These are phyloP conservation scores for Trichoderma afroharzianum DNA, from an alignment of 2,329 filamentous ascomycete species.

Conservation along the genomic window DNA sequence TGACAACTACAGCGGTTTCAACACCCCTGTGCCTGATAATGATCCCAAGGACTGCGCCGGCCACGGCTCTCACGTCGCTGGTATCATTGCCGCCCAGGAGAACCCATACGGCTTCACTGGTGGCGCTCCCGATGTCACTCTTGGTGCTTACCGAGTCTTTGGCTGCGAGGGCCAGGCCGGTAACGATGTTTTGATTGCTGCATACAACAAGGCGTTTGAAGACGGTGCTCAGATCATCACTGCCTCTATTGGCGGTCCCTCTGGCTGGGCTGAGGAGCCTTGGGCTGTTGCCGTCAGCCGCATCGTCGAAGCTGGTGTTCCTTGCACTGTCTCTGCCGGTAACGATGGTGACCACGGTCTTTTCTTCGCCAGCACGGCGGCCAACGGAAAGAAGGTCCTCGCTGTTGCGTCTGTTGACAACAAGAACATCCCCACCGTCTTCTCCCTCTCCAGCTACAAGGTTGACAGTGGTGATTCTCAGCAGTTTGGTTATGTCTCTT, in stretches of 20 bases:
- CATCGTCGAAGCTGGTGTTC: constrained; percentile 41
- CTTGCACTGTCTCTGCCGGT: constrained; percentile 40
- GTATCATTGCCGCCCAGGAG: constrained; percentile 42
- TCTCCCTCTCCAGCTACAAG: constrained; percentile 35
- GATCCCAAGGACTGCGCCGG: constrained; percentile 40
- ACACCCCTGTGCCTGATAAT: constrained; percentile 31
- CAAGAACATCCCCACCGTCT: constrained; percentile 35
- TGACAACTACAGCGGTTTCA: constrained; percentile 30
- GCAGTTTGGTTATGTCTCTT: constrained; percentile 43
- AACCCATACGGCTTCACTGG: constrained; percentile 37
- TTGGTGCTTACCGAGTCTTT: constrained; percentile 39
- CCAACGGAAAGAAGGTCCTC: constrained; percentile 40
- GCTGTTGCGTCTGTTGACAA: constrained; percentile 44
- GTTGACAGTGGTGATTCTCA: constrained; percentile 33
- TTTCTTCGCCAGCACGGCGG: constrained; percentile 38
- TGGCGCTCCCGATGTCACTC: constrained; percentile 36
- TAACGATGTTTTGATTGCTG: constrained; percentile 38
- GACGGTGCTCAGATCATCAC: constrained; percentile 39
- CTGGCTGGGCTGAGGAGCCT: constrained; percentile 29
- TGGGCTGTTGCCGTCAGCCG: constrained; percentile 38
- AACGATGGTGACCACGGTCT: constrained; percentile 42
- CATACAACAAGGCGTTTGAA: constrained; percentile 39
- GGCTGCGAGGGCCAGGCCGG: constrained; percentile 30
- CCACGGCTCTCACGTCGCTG: constrained; percentile 44
- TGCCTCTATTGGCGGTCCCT: constrained; percentile 32